These are phyloP conservation scores for Globisporangium heterothallicum DNA, from an alignment of 352 stramenopile genomes.

Conservation along the genomic window DNA sequence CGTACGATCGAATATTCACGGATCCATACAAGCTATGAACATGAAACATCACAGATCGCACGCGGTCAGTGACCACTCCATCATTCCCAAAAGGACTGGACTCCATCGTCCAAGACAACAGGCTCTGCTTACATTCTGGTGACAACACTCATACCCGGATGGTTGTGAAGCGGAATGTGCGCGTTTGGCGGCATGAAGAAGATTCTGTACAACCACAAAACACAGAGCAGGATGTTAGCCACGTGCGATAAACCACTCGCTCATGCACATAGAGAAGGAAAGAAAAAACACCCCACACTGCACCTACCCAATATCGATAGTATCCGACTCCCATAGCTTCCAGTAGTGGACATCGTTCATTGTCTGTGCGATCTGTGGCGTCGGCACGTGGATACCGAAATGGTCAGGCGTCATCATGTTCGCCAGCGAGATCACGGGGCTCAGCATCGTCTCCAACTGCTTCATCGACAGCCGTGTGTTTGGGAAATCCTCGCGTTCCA, in stretches of 20 bases:
- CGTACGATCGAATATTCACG: constrained; percentile 68
- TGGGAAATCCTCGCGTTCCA: constrained; percentile 49
- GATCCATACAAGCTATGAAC: constrained; percentile 59
- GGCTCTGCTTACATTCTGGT: constrained; percentile 80
- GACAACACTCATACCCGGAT: constrained; percentile 81
- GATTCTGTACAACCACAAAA: constrained; percentile 30
- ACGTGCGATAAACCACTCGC: neutral
- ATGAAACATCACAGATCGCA: constrained; percentile 4
- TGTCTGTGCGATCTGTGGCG: constrained; percentile 51
- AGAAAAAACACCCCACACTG: neutral
- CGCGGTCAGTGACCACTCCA: no score
- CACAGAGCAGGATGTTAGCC: neutral
- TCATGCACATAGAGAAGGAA: neutral
- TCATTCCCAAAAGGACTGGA: no score
- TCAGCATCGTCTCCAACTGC: constrained; percentile 61
- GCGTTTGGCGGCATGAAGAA: constrained; percentile 81
- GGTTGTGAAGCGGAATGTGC: constrained; percentile 75
- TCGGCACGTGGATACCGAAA: constrained; percentile 69
- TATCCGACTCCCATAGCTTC: constrained; percentile 83
- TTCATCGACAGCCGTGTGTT: constrained; percentile 72
- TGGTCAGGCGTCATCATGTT: constrained; percentile 52
- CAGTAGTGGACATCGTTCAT: constrained; percentile 83
- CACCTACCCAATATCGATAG: constrained; percentile 68
- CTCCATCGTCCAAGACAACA: no score
- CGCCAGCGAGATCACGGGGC: constrained; percentile 49